Evolutionary conservation across 257 asterid genomes (phyloP).

Genomic region (Solanum chaucha): DNA sequence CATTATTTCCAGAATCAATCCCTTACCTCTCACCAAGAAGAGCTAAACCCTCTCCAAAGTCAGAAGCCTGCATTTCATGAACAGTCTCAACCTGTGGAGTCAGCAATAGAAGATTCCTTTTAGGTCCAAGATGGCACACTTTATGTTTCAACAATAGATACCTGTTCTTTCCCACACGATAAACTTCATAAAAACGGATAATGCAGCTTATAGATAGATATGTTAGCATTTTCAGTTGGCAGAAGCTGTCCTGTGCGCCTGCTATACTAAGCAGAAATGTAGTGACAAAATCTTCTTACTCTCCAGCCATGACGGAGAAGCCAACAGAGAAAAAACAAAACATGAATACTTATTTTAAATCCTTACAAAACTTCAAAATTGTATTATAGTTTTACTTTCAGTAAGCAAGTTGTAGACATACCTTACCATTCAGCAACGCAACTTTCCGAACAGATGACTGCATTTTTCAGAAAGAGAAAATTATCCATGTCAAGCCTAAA

Average conservation of each 20-base stretch:
- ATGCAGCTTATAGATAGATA: neutral
- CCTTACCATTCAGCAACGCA: conserved; percentile 74
- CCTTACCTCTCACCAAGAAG: conserved; percentile 69
- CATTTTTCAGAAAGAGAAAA: conserved; percentile 14
- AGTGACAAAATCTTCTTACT: neutral
- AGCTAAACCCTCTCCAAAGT: conserved; percentile 94
- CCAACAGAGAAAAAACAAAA: neutral
- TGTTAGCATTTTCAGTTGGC: neutral
- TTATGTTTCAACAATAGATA: neutral
- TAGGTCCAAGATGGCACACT: neutral
- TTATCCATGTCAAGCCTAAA: conserved; percentile 2
- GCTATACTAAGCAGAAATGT: neutral
- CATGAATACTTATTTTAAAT: neutral
- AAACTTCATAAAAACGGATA: neutral
- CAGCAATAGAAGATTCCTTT: neutral
- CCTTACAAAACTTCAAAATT: neutral
- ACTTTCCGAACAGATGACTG: conserved; percentile 96
- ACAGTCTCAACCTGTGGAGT: conserved; percentile 52
- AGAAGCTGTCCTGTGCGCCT: neutral
- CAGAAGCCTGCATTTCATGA: conserved; percentile 35
- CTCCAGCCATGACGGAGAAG: neutral
- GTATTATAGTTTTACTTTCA: neutral
- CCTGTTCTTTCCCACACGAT: neutral
- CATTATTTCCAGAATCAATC: neutral
- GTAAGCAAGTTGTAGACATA: conserved; percentile 9